phyloP scores from a whole-genome alignment of 805 yeast species.

The Yamadazyma sp. region DNA sequence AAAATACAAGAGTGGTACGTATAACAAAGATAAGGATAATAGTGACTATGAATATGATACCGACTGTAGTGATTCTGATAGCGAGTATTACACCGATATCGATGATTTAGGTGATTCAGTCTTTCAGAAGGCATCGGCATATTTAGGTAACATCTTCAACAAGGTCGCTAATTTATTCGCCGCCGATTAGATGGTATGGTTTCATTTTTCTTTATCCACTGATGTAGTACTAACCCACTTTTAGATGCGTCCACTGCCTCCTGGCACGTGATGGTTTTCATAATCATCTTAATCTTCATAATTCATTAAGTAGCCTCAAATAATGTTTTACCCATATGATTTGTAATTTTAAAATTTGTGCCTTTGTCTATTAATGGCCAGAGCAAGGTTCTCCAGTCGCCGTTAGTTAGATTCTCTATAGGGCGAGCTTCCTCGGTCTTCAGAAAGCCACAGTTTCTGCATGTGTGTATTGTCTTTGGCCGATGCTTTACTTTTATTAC shows the following conservation, averaged over 20 bases:
- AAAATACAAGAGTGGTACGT: slow-evolving; percentile 39
- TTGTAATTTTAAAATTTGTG: slow-evolving; percentile 10
- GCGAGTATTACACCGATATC: slow-evolving; percentile 4
- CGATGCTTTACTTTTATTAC: slow-evolving; percentile 26
- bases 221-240: background rate
- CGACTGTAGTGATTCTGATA: slow-evolving; percentile 9
- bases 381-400: slow-evolving; percentile 22
- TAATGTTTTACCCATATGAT: slow-evolving; percentile 5
- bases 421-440: slow-evolving; percentile 13
- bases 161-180: slow-evolving; percentile 10
- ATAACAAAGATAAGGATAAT: slow-evolving; percentile 26
- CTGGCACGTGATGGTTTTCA: no score
- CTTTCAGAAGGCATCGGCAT: slow-evolving; percentile 9
- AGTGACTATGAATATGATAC: slow-evolving; percentile 8
- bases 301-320: slow-evolving; percentile 4
- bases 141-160: slow-evolving; percentile 8
- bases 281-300: no score
- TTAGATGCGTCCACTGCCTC: slow-evolving; percentile 1
- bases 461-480: slow-evolving; percentile 24
- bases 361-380: slow-evolving; percentile 17
- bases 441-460: slow-evolving; percentile 35
- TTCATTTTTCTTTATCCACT: background rate
- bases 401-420: slow-evolving; percentile 12
- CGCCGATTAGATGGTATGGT: background rate
- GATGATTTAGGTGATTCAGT: slow-evolving; percentile 3